Evolutionary conservation across 75 land plant genomes (phyloP).

Genomic region (Sequoiadendron giganteum): DNA sequence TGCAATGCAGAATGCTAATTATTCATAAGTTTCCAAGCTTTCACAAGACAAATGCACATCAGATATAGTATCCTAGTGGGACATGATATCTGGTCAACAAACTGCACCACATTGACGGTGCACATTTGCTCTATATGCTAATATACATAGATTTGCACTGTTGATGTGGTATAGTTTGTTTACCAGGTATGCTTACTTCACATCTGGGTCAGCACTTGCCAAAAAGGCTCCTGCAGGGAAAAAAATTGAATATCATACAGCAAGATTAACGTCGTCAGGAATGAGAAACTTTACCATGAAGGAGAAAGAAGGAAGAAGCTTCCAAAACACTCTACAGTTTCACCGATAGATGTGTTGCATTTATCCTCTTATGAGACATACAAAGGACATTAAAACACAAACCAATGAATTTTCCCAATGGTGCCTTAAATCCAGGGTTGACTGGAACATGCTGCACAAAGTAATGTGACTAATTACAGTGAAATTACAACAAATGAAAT

Average conservation of each 20-base stretch:
- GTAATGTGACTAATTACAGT: not conserved
- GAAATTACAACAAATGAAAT: not conserved
- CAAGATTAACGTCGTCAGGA: not conserved
- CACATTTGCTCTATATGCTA: not conserved
- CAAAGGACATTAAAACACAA: not conserved
- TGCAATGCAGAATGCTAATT: not conserved
- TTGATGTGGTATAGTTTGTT: not conserved
- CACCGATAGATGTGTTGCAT: not conserved
- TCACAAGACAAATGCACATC: not conserved
- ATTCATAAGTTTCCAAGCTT: not conserved
- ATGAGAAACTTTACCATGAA: not conserved
- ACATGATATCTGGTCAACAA: not conserved
- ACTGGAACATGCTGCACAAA: not conserved
- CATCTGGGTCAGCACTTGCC: not conserved
- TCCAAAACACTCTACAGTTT: not conserved
- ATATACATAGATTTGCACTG: not conserved
- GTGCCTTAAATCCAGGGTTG: not conserved
- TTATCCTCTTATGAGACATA: not conserved
- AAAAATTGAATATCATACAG: not conserved
- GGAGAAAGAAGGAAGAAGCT: conserved; percentile 5
- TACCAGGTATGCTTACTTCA: not conserved
- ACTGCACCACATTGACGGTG: not conserved
- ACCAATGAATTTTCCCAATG: not conserved
- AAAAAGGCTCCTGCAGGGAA: not conserved
- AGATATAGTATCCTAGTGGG: not conserved